Base-by-base conservation (phyloP, 768 basidiomycete genomes). In the Boletus edulis region DNA sequence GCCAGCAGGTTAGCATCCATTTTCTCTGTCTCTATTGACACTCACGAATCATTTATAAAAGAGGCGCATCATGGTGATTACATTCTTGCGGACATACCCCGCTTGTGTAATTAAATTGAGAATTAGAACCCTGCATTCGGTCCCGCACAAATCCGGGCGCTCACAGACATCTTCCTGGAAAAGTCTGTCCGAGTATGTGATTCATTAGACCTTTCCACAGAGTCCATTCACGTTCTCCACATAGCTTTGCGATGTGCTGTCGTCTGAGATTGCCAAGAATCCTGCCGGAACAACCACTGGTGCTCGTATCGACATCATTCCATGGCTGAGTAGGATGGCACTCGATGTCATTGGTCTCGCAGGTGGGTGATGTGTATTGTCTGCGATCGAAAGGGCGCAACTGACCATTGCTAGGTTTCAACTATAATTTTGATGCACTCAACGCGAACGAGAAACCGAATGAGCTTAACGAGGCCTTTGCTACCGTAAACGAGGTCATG, bases 81-180 rank as follows among this genome's bases (percentile, higher is more conserved):
- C 2, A 4, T 20, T 12, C 7, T 46, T 43, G 10, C n/a, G 3
- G 11, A 34, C 6, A 9, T 15, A 11, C 6, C n/a, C 10, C 2
- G 14, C 24, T 31, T 22, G 5, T 31, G 12, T 41, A 29, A 49
- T 38, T 48, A 20, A 43, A n/a, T 12, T 11, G 12, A 22, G 20
- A 10, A 32, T n/a, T n/a, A 76, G 85, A 87, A 86, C 56, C 85
- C 85, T n/a, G 84, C 84, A 0, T 87, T 87, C 60, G 82, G 85
- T 5, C 74, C 76, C 3, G 69, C 78, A 1, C 83, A 86, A 60
- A 76, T 87, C 39, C 73, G 84, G 2, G 79, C 80, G 49, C 62
- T 86, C n/a, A 83, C 82, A 0, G 75, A 76, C 15, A 79, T 85
- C 20, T 85, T 87, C 55, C 56, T 82, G 4, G 76, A 80, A 7